Evolutionary conservation across 805 yeast species (phyloP), one percentile per base, ranked within the genome.

Genomic region (Barnettozyma californica): DNA sequence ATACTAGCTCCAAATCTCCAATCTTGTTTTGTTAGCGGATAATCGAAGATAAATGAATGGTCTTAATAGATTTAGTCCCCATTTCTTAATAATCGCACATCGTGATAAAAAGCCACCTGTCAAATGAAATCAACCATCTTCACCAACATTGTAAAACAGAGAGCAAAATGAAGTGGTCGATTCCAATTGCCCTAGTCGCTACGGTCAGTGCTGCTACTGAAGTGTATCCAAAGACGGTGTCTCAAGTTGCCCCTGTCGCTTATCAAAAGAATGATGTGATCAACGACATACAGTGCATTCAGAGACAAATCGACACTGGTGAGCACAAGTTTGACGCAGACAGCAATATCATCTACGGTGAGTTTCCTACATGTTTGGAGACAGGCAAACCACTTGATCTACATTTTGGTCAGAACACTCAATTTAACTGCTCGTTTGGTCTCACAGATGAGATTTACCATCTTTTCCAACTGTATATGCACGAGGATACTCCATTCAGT

Each of bases 401-500:
- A 53, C 63, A 65, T 18, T 86, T 77, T 59, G 80, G 80, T 2
- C 63, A 65, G 2, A 62, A 64, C 23, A 79, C 75, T 53, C 76
- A 76, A 47, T 47, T 76, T 45, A 75, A 75, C 54, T 86, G 94
- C 60, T 79, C 91, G 2, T 67, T 86, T 23, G 66, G 66, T 6
- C 73, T 86, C 43, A 71, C 76, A 13, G 92, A 86, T 62, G 84
- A 81, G 54, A 58, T 80, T 37, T 86, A 76, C 60, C 94, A 86
- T 59, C 62, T 85, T 50, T 83, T 86, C 63, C 92, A 86, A 66
- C 68, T 85, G 42, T 85, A 85, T 61, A 68, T 86, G 39, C 94
- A 86, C 63, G 84, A 85, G 60, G 94, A 86, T 61, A 81, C 77
- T 9, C 94, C 94, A 26, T 79, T 81, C 60, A 75, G 85, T 42